Percentiles rank a stretch among this genome's conserved stretches.
These are phyloP conservation scores for Cocos nucifera DNA, from an alignment of 176 grass and related monocot species.

Conservation along the genomic window DNA sequence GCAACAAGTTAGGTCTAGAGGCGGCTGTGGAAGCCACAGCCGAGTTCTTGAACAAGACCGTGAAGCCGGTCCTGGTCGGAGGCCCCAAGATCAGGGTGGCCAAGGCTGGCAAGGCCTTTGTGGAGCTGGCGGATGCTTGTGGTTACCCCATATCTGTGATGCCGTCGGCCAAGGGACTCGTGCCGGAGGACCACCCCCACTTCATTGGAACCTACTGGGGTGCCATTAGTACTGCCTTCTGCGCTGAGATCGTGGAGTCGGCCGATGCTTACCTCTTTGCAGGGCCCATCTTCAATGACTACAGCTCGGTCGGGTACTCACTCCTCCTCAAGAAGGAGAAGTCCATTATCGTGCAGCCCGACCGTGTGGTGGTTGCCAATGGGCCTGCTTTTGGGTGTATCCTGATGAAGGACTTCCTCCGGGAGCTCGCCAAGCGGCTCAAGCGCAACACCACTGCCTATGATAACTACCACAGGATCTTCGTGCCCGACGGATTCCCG, in stretches of 20 bases:
- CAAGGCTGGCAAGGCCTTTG: conserved; percentile 45
- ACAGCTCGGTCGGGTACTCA: conserved; percentile 76
- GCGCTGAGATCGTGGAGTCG: conserved; percentile 76
- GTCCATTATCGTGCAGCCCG: conserved; percentile 60
- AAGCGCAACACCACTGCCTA: conserved; percentile 41
- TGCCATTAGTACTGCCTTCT: conserved; percentile 68
- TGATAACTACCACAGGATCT: conserved; percentile 65
- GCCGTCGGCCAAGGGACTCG: conserved; percentile 72
- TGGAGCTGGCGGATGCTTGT: conserved; percentile 38
- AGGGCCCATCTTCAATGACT: conserved; percentile 81
- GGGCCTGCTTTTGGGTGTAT: conserved; percentile 68
- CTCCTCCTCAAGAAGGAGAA: conserved; percentile 53
- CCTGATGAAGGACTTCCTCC: conserved; percentile 61
- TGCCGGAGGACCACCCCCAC: conserved; percentile 48
- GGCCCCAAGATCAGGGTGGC: conserved; percentile 63
- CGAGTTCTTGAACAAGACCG: conserved; percentile 45
- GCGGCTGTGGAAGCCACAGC: conserved; percentile 34
- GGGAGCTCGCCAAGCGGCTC: conserved; percentile 29
- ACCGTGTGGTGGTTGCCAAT: conserved; percentile 55
- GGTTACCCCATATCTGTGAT: conserved; percentile 45
- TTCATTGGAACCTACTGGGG: conserved; percentile 93
- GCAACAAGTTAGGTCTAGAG: conserved; percentile 51
- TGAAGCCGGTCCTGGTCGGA: conserved; percentile 66
- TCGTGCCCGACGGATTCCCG: conserved; percentile 43
- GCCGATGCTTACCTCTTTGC: conserved; percentile 67